Evolutionary conservation across 2,329 filamentous ascomycete species (phyloP), one percentile per base, ranked within the genome.

Genomic region (Didymella pomorum): DNA sequence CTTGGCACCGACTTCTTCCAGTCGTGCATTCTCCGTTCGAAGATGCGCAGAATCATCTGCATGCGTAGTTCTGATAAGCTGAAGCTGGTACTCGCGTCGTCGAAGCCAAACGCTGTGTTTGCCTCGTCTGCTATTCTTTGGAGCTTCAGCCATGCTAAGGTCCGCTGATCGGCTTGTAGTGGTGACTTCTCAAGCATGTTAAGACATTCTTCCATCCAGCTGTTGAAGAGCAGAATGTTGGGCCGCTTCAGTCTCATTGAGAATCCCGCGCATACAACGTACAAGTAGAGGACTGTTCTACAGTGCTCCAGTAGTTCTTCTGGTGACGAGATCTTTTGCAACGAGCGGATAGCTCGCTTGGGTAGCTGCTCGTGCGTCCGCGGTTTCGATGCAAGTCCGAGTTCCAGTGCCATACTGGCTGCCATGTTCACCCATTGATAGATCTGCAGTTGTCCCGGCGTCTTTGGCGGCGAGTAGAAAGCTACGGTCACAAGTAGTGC

Each of bases 341-440:
- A 54, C 21, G 70, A 70, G 33, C 67, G 62, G 23, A 73, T 71
- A 0, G 70, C 70, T 52, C 73, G 59, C 54, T 75, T 74, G 0
- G 74, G 74, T n/a, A 76, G 42, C 50, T 76, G 72, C 50, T 76
- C 72, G 48, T 75, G 73, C n/a, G 72, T 76, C 47, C 72, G 63
- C 9, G 74, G 73, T 56, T 76, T 76, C 3, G 71, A 72, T 3
- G 73, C 71, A 44, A 76, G 57, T 11, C 74, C 74, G n/a, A 76
- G 63, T 52, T 76, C 74, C 16, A 76, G 46, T 6, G 73, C 73
- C 72, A 76, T 76, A 3, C 69, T 72, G 4, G 71, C 72, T 7
- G 74, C 74, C 63, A 76, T 74, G 31, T 73, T 76, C 7, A 67
- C 65, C 60, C 69, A 76, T 29, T 72, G 71, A 45, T 73, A 76